A percentile compares a stretch with the other conserved stretches of the same genome.
These are phyloP conservation scores for Saturnispora saitoi DNA, from an alignment of 805 yeast genomes.

Conservation along the genomic window DNA sequence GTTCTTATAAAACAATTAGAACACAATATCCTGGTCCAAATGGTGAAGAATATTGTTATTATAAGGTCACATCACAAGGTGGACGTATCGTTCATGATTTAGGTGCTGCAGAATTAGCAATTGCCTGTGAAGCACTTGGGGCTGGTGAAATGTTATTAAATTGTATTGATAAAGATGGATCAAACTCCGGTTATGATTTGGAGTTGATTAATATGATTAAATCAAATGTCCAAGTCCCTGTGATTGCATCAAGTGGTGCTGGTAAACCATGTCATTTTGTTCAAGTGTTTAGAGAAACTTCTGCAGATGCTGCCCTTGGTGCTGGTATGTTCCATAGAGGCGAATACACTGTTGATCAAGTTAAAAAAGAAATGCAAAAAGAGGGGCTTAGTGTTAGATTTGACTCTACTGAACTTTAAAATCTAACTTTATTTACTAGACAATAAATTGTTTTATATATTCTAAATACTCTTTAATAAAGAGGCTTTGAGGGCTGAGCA, in stretches of 20 bases:
- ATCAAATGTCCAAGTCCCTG: slow-evolving; percentile 73
- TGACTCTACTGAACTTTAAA: slow-evolving; percentile 30
- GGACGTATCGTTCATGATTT: slow-evolving; percentile 84
- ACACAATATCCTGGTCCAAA: slow-evolving; percentile 72
- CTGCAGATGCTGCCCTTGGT: slow-evolving; percentile 94
- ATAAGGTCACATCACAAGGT: slow-evolving; percentile 93
- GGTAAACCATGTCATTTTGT: slow-evolving; percentile 87
- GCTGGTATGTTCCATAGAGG: slow-evolving; percentile 98
- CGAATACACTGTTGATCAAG: slow-evolving; percentile 80
- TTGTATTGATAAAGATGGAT: slow-evolving; percentile 95
- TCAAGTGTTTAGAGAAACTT: slow-evolving; percentile 75
- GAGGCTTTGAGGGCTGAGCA: not conserved
- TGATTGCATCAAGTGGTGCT: slow-evolving; percentile 97
- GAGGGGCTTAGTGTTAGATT: slow-evolving; percentile 68
- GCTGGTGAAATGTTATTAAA: slow-evolving; percentile 93
- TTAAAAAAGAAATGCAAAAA: slow-evolving; percentile 55
- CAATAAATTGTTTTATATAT: not conserved
- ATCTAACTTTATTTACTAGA: not conserved
- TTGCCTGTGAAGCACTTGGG: slow-evolving; percentile 85
- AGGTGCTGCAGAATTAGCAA: slow-evolving; percentile 84
- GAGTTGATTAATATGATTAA: slow-evolving; percentile 79
- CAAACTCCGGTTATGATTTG: slow-evolving; percentile 87
- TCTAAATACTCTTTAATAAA: not conserved
- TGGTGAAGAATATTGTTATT: slow-evolving; percentile 85
- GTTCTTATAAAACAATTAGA: slow-evolving; percentile 54